Base-by-base conservation (phyloP, 2,329 filamentous ascomycete genomes). In the Rugonectria rugulosa region DNA sequence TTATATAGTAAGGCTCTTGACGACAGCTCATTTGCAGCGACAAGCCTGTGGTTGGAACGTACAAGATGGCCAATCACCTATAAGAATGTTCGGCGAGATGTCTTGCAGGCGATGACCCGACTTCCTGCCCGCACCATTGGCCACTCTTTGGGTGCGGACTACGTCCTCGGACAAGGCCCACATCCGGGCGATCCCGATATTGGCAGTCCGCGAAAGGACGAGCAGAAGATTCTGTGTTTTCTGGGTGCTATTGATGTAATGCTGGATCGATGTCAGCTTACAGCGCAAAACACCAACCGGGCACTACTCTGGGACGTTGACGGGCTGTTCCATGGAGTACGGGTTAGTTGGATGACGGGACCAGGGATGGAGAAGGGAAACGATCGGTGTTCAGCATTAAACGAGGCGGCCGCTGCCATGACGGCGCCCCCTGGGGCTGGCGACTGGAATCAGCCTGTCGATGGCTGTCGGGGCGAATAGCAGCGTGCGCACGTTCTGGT, bases 161-260 rank as follows among this genome's bases (percentile, higher is more conserved):
- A 42, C 31, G 29, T 51, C n/a, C 19, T 51, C 23, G 36, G 47
- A 5, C 37, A 51, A 43, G 37, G 47, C n/a, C 24, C 36, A 20
- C n/a, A 19, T 27, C n/a, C 19, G 20, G 36, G 47, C 14, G 47
- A 51, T 20, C 21, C 19, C 19, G 37, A 51, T 21, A 42, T 43
- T 20, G 24, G 24, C n/a, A 51, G 47, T 20, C 36, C 36, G 23
- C 20, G 27, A 14, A 14, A 32, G 20, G 37, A 51, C 21, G 37
- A 51, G 15, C 37, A 51, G 47, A 52, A 52, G 40, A 52, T 52
- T 29, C 21, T 23, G 20, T 52, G 38, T 37, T 29, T 32, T 9
- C 20, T 52, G 12, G 37, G 19, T n/a, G 24, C 24, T n/a, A 21
- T 51, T 15, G 37, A 34, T 23, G 17, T 20, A 31, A 34, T 51